Evolutionary conservation across 371 early-diverging fungal species (phyloP).

Genomic region (Lichtheimia ornata): DNA sequence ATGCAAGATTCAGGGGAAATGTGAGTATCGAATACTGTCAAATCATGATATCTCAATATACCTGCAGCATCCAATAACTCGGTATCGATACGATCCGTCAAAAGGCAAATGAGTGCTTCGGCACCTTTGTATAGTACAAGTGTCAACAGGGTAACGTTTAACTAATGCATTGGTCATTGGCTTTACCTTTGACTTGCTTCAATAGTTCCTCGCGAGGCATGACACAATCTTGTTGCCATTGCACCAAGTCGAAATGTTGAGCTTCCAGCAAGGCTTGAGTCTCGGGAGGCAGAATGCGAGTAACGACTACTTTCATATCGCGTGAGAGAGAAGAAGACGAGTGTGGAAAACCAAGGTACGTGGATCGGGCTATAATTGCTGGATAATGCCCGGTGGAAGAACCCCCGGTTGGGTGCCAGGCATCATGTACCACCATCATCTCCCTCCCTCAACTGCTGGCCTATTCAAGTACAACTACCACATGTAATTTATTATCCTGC

Average conservation of each 20-base stretch:
- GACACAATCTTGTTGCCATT: conserved; percentile 37
- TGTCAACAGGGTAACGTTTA: neutral
- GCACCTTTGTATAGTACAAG: conserved; percentile 31
- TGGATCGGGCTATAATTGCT: too few relatives aligned
- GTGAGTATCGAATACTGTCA: neutral
- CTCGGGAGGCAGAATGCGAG: conserved; percentile 42
- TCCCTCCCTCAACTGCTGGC: too few relatives aligned
- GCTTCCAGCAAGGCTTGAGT: conserved; percentile 29
- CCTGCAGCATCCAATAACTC: conserved; percentile 69
- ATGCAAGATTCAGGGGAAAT: conserved; percentile 4
- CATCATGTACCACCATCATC: too few relatives aligned
- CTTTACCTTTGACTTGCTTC: conserved; percentile 27
- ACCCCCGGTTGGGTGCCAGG: too few relatives aligned
- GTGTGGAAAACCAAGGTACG: too few relatives aligned
- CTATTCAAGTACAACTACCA: too few relatives aligned
- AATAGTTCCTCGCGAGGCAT: conserved; percentile 41
- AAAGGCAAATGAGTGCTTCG: conserved; percentile 67
- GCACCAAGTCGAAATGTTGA: conserved; percentile 33
- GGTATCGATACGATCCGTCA: conserved; percentile 72
- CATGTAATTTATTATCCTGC: too few relatives aligned
- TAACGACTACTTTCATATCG: conserved; percentile 32
- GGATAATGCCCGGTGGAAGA: too few relatives aligned
- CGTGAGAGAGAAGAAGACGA: too few relatives aligned
- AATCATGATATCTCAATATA: conserved; percentile 13
- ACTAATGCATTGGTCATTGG: neutral